These are phyloP conservation scores for Fusarium verticillioides DNA, from an alignment of 2,329 filamentous ascomycete species.

Conservation along the genomic window DNA sequence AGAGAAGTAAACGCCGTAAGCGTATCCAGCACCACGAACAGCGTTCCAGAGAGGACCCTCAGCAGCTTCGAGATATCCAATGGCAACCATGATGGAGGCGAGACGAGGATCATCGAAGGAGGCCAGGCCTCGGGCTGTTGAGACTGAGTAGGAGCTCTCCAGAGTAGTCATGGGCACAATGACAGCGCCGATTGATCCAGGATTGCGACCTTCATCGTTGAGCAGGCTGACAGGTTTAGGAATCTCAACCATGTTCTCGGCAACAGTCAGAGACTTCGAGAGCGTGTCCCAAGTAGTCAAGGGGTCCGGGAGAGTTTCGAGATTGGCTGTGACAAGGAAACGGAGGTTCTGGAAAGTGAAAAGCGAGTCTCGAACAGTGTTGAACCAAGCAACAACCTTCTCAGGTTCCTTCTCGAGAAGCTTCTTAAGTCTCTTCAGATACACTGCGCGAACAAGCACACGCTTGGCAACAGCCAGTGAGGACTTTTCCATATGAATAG, in stretches of 20 bases:
- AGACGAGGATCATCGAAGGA: conserved; percentile 81
- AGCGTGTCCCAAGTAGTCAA: conserved; percentile 79
- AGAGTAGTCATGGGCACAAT: conserved; percentile 92
- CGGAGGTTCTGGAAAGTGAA: conserved; percentile 89
- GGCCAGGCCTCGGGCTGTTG: conserved; percentile 77
- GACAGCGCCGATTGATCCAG: conserved; percentile 78
- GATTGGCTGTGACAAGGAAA: conserved; percentile 83
- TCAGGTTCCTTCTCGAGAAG: conserved; percentile 81
- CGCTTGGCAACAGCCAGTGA: conserved; percentile 82
- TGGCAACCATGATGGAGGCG: conserved; percentile 86
- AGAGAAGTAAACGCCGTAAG: conserved; percentile 86
- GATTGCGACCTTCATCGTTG: conserved; percentile 77
- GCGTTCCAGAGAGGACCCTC: conserved; percentile 96
- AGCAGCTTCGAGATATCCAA: conserved; percentile 90
- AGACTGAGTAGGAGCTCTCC: conserved; percentile 89
- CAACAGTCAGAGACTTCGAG: conserved; percentile 53
- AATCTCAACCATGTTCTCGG: conserved; percentile 72
- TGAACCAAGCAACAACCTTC: conserved; percentile 79
- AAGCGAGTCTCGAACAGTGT: conserved; percentile 78
- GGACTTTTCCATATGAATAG: conserved; percentile 81
- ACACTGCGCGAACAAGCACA: conserved; percentile 86
- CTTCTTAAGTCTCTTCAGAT: conserved; percentile 86
- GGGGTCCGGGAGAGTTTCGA: conserved; percentile 77
- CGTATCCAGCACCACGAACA: conserved; percentile 90
- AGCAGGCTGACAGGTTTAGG: conserved; percentile 77